Percentiles rank a stretch among this genome's conserved stretches.
Conservation (phyloP, 2,329 filamentous ascomycete species). For the Stagonosporopsis tanaceti region DNA sequence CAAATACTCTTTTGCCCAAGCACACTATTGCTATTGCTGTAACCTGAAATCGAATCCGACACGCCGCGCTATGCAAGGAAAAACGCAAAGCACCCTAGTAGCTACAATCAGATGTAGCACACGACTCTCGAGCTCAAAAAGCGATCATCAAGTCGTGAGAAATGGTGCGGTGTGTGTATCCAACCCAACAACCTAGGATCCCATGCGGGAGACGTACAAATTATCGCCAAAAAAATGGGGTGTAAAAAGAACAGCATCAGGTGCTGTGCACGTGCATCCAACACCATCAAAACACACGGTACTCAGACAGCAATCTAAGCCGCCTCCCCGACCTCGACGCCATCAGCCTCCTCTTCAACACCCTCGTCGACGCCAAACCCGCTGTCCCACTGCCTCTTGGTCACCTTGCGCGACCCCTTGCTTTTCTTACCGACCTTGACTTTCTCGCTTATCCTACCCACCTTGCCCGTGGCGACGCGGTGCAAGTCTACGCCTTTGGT, state of each 20-base stretch:
- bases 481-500: constrained; percentile 35
- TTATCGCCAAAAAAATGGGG: background rate
- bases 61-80: constrained; percentile 20
- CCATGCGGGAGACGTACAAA: background rate
- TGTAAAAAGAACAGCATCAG: background rate
- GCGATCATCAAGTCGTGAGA: no score
- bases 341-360: constrained; percentile 19
- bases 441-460: constrained; percentile 42
- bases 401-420: constrained; percentile 31
- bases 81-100: no score
- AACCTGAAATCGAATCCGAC: background rate
- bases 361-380: constrained; percentile 43
- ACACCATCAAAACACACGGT: background rate
- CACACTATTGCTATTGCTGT: background rate
- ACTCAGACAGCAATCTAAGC: constrained; percentile 11
- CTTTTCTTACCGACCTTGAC: constrained; percentile 46
- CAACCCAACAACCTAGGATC: no score
- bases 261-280: background rate
- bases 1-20: background rate
- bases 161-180: no score
- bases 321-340: constrained; percentile 14
- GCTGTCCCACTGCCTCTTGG: constrained; percentile 44
- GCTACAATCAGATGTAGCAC: no score
- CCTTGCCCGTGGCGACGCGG: constrained; percentile 40
- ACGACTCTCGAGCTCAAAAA: no score